Conservation (phyloP, 163 green algal genomes). For the Dunaliella salina region DNA sequence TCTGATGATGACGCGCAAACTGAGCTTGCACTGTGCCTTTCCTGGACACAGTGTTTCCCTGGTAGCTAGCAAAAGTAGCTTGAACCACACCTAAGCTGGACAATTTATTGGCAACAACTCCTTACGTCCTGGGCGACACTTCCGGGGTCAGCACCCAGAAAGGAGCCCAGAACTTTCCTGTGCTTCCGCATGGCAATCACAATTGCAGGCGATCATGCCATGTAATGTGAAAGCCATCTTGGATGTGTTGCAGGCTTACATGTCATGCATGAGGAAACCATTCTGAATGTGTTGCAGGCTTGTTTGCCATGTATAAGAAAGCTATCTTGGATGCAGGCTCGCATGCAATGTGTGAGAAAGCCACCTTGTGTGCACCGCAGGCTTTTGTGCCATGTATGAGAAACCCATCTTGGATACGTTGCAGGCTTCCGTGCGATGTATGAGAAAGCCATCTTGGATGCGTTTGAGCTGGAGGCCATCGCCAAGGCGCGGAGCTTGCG, state of each 20-base stretch:
- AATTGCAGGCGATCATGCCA: too few relatives aligned
- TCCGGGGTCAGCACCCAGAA: too few relatives aligned
- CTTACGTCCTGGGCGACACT: too few relatives aligned
- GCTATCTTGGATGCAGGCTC: constrained; percentile 47
- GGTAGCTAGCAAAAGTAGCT: not conserved
- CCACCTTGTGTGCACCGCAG: constrained; percentile 39
- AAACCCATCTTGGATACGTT: constrained; percentile 46
- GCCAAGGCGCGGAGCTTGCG: constrained; percentile 32
- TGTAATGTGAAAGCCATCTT: not conserved
- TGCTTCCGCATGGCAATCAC: too few relatives aligned
- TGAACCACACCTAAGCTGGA: not conserved
- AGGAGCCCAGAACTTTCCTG: too few relatives aligned
- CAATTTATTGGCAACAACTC: not conserved
- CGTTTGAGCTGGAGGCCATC: constrained; percentile 49
- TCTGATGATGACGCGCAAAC: too few relatives aligned
- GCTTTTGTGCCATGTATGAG: constrained; percentile 43
- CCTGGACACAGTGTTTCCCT: too few relatives aligned
- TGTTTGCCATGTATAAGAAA: constrained; percentile 42
- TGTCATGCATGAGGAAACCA: constrained; percentile 43
- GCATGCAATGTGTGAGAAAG: constrained; percentile 42
- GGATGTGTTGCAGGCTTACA: constrained; percentile 21
- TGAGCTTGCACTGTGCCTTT: too few relatives aligned
- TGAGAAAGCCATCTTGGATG: constrained; percentile 45
- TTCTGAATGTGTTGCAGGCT: constrained; percentile 33
- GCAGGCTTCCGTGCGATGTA: constrained; percentile 42